Evolutionary conservation across 1,284 basidiomycete genomes (phyloP), one percentile per base, ranked within the genome.

Genomic region (Lentinus polychrous): DNA sequence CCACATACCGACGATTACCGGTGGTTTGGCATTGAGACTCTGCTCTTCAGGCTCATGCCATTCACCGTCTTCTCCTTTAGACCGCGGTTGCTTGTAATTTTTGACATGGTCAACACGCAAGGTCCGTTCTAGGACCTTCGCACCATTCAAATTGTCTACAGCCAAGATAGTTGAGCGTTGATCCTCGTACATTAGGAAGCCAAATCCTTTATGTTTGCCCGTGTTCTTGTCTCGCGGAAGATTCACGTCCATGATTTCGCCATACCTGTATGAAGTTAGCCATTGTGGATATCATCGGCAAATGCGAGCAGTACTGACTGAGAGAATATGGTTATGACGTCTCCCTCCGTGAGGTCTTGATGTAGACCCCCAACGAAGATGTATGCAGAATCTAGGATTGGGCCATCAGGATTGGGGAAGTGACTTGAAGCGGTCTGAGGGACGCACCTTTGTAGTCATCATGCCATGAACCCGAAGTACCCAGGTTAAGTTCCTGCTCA

Each of bases 121-220:
- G 2, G 84, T 95, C 58, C 85, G 76, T 5, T 89, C 92, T 23
- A 97, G 71, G 36, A 99, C 86, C 55, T 84, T 81, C 36, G 93
- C 88, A 31, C 96, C 96, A 62, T 97, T 98, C 66, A 99, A 79
- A 69, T 99, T 99, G 71, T 99, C 96, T 54, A 99, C 95, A 4
- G 96, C 96, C 34, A 99, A 76, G 45, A 98, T 70, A 2, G 96
- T 99, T 49, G 91, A 94, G 41, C 92, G 80, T 68, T 99, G 96
- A 69, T 99, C 94, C 68, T 96, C 91, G 67, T 98, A 99, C 94
- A 99, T 98, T 53, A 99, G 72, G 69, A 98, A 99, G 2, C 83
- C 94, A 63, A 99, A 99, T 0, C 96, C 96, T 58, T 76, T 82
- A 2, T 85, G 75, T 64, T 94, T 94, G 27, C 91, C 90, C 0